Percentiles rank a stretch among this genome's conserved stretches.
Evolutionary conservation across 345 rosid species (phyloP).

Genomic region (Rhodomyrtus tomentosa): DNA sequence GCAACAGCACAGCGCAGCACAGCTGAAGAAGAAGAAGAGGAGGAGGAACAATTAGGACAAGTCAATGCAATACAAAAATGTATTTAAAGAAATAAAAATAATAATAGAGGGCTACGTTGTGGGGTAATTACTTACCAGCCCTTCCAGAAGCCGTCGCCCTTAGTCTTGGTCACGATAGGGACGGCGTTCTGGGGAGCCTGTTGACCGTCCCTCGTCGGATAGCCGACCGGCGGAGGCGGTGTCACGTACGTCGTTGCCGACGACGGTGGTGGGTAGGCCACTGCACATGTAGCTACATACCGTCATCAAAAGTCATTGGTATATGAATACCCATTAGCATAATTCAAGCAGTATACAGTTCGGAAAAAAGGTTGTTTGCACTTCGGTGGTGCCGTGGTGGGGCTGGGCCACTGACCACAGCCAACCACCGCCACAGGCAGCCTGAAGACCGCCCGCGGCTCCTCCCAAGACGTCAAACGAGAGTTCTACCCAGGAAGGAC

Average conservation of each 20-base stretch:
- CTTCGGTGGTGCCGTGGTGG: not conserved
- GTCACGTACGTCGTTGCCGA: not conserved
- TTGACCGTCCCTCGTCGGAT: not conserved
- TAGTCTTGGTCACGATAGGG: not conserved
- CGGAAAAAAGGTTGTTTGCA: not conserved
- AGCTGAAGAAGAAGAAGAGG: conserved; percentile 6
- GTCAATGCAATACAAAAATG: not conserved
- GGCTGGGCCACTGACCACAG: too few species aligned
- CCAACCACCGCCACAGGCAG: not conserved
- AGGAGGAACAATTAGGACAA: not conserved
- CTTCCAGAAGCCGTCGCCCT: not conserved
- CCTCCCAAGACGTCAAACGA: not conserved
- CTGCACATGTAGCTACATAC: not conserved
- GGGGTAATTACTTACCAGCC: not conserved
- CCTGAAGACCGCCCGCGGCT: not conserved
- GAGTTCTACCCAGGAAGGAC: not conserved
- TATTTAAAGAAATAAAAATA: not conserved
- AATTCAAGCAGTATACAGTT: not conserved
- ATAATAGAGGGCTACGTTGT: too few species aligned
- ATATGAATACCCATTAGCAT: not conserved
- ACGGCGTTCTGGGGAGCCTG: not conserved
- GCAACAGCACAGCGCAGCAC: conserved; percentile 24
- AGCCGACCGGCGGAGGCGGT: conserved; percentile 2
- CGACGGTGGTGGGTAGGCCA: conserved; percentile 15
- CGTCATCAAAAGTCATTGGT: not conserved